Evolutionary conservation across 2,329 filamentous ascomycete genomes (phyloP).

Genomic region (Phaeosphaeria sp.): DNA sequence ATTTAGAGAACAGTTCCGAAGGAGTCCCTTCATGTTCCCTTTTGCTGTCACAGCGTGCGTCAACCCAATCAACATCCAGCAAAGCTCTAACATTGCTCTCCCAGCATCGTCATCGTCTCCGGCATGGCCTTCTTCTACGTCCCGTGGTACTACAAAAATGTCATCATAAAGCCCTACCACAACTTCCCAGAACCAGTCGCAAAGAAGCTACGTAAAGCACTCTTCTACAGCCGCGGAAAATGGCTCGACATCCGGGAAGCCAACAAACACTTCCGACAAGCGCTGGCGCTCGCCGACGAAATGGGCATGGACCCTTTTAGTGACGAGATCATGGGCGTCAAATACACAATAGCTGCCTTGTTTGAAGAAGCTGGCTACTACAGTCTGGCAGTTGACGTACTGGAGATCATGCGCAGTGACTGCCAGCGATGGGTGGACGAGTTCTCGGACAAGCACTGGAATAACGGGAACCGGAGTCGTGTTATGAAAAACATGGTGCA

Average conservation of each 20-base stretch:
- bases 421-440: slow-evolving; percentile 61
- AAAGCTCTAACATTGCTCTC: no score
- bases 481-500: slow-evolving; percentile 76
- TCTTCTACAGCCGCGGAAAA: slow-evolving; percentile 77
- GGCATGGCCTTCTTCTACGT: slow-evolving; percentile 50
- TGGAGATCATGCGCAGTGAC: slow-evolving; percentile 78
- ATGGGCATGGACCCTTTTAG: slow-evolving; percentile 85
- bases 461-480: slow-evolving; percentile 62
- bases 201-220: slow-evolving; percentile 78
- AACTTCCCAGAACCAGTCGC: slow-evolving; percentile 74
- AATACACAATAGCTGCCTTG: slow-evolving; percentile 79
- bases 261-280: slow-evolving; percentile 81
- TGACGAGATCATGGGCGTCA: slow-evolving; percentile 88
- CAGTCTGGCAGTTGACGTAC: slow-evolving; percentile 73
- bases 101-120: slow-evolving; percentile 49
- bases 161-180: slow-evolving; percentile 58
- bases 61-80: no score
- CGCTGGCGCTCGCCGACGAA: slow-evolving; percentile 75
- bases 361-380: slow-evolving; percentile 78
- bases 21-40: slow-evolving; percentile 50
- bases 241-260: slow-evolving; percentile 76
- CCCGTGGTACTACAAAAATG: slow-evolving; percentile 55
- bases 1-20: slow-evolving; percentile 43
- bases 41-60: slow-evolving; percentile 29
- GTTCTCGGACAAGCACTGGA: slow-evolving; percentile 50